Base-by-base conservation (phyloP, 75 land plant species). In the Pseudotsuga menziesii region DNA sequence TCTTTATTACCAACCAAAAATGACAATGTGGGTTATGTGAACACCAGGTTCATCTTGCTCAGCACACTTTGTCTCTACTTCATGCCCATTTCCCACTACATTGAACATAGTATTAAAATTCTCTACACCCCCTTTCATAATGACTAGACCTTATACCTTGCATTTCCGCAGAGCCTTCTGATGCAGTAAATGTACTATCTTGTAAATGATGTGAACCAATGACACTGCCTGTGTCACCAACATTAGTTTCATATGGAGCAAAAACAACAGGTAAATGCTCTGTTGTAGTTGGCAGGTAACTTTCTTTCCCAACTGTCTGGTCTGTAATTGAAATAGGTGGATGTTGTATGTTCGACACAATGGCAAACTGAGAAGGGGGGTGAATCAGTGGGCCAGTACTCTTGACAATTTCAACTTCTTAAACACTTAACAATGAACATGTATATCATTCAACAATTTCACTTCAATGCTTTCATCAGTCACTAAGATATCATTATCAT, bases 41-140 rank as follows among this genome's bases (percentile, higher is more conserved):
- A 93, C 95, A 36, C 95, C 95, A 57, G 91, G 87, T 76, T 91
- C 92, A 82, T 89, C 92, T 67, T 87, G 93, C 57, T 91, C 95
- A 75, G 82, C 83, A 87, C 87, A 80, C 56, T 91, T 82, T 75
- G 77, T 77, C 77, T 86, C 85, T 63, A 57, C 86, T 72, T 54
- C 82, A 69, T 74, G 83, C n/a, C 62, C 76, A 74, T n/a, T 26
- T 61, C 64, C 82, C 62, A 67, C 36, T 62, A 78, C 57, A 69
- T 79, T 72, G 41, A 66, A 32, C 52, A 48, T 76, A 71, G 56
- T 78, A 26, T 54, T 58, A 12, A 32, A 82, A 75, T 72, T 66
- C 12, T 83, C 84, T 14, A 60, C 74, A 17, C 80, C 74, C 15
- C 77, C 52, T 61, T 64, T 78, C 82, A 81, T 79, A 74, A 9